Evolutionary conservation across 1,284 basidiomycete genomes (phyloP), one percentile per base, ranked within the genome.

Genomic region (Amylostereum areolatum): DNA sequence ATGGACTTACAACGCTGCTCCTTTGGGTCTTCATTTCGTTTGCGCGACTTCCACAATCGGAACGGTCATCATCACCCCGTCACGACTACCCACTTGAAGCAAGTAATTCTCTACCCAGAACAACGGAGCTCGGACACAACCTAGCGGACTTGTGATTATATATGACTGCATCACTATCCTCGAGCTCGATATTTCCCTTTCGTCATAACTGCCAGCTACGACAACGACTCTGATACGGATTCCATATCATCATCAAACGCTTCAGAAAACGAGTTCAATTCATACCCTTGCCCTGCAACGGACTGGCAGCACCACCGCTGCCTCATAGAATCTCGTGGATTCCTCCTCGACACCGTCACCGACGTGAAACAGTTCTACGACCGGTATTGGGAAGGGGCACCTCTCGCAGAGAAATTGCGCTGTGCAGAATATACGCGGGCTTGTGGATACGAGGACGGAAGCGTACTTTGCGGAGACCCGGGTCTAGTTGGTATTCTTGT

Each of bases 401-500:
- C 43, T 53, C 60, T 9, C 53, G 63, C 33, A 4, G 49, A 62
- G 10, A 52, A 60, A 36, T 51, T 57, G 34, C 60, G 65, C 47
- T 58, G 60, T n/a, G 62, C 65, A 28, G 71, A 65, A 2, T 71
- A 71, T 58, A 50, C 61, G 43, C 67, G 62, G 18, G 65, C 62
- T 28, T 68, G 66, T 46, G 56, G 65, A 30, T 59, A 57, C 27
- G 57, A 62, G 36, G 76, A 78, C 55, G 79, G 85, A 45, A 71
- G 77, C 53, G 77, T 75, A 9, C 66, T 89, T 5, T 88, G 83
- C 64, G 80, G 73, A 49, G 84, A 88, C 58, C 73, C 78, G 34
- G 84, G 85, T 39, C 65, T 88, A 62, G 85, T 87, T 55, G 62
- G 79, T 70, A 29, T 46, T 29, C 25, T 29, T 39, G 7, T 36